Percentiles rank a stretch among this genome's conserved stretches.
phyloP scores from a whole-genome alignment of 257 asterid species.

The Scutellaria barbata region DNA sequence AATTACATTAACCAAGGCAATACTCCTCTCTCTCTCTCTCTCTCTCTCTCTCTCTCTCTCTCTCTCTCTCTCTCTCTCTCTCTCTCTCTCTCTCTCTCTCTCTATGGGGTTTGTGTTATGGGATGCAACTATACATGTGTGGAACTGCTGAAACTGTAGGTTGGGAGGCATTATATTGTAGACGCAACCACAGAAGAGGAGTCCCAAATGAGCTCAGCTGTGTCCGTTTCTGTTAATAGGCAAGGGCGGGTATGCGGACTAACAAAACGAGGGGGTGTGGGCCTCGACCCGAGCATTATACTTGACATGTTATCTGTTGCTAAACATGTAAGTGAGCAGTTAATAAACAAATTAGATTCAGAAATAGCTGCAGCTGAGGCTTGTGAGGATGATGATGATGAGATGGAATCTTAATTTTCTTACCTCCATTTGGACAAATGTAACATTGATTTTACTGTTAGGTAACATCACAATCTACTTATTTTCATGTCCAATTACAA shows the following conservation, averaged over 20 bases:
- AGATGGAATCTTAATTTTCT: conserved; percentile 34
- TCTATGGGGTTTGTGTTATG: not conserved
- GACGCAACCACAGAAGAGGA: conserved; percentile 96
- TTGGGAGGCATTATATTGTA: conserved; percentile 76
- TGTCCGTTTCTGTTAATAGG: conserved; percentile 77
- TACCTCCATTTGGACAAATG: too few relatives aligned
- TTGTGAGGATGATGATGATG: conserved; percentile 60
- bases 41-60: not conserved
- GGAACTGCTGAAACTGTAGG: conserved; percentile 45
- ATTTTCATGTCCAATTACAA: too few relatives aligned
- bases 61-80: not conserved
- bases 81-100: not conserved
- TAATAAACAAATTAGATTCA: conserved; percentile 68
- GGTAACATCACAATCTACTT: too few relatives aligned
- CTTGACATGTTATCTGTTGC: conserved; percentile 84
- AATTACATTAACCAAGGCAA: conserved; percentile 82
- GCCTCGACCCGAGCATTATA: conserved; percentile 72
- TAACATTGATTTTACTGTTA: too few relatives aligned
- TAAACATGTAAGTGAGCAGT: conserved; percentile 70
- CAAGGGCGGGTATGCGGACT: conserved; percentile 73
- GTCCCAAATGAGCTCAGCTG: conserved; percentile 90
- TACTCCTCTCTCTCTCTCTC: too few relatives aligned
- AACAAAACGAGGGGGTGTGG: conserved; percentile 85
- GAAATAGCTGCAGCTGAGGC: conserved; percentile 92
- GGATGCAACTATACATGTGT: not conserved